Evolutionary conservation across 2,329 filamentous ascomycete genomes (phyloP).

Genomic region (Rhynchosporium secalis): DNA sequence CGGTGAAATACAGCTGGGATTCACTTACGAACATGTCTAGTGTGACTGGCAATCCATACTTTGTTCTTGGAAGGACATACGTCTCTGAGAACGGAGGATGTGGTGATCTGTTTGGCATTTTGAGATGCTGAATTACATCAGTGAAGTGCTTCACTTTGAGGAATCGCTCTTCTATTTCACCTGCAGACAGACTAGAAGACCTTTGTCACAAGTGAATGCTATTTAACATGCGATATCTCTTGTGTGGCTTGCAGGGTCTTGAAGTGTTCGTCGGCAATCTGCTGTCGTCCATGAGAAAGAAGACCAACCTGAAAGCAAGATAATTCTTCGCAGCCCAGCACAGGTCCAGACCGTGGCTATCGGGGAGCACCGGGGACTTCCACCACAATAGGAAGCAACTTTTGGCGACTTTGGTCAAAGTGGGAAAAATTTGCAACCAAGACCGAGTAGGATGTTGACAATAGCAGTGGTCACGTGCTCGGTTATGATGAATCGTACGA

Average conservation of each 20-base stretch:
- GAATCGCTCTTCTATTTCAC: not conserved
- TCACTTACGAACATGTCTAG: slow-evolving; percentile 21
- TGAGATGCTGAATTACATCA: not conserved
- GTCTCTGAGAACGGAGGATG: slow-evolving; percentile 13
- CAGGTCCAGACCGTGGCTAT: no score
- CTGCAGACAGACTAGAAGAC: no score
- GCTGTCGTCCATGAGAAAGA: not conserved
- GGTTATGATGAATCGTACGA: not conserved
- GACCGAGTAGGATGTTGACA: not conserved
- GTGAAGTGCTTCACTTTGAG: not conserved
- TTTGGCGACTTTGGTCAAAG: not conserved
- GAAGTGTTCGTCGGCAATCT: not conserved
- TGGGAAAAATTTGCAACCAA: not conserved
- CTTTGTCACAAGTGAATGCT: not conserved
- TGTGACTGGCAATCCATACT: slow-evolving; percentile 16
- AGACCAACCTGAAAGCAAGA: not conserved
- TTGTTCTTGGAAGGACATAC: slow-evolving; percentile 21
- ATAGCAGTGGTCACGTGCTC: slow-evolving; percentile 7
- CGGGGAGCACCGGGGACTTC: not conserved
- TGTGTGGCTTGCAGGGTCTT: not conserved
- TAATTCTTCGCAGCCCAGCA: not conserved
- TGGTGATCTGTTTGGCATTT: slow-evolving; percentile 15
- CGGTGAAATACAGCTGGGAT: no score
- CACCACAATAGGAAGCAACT: not conserved
- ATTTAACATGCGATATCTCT: not conserved